Percentiles rank a stretch among this genome's conserved stretches.
phyloP scores from a whole-genome alignment of 257 asterid species.

The Nicotiana noctiflora region DNA sequence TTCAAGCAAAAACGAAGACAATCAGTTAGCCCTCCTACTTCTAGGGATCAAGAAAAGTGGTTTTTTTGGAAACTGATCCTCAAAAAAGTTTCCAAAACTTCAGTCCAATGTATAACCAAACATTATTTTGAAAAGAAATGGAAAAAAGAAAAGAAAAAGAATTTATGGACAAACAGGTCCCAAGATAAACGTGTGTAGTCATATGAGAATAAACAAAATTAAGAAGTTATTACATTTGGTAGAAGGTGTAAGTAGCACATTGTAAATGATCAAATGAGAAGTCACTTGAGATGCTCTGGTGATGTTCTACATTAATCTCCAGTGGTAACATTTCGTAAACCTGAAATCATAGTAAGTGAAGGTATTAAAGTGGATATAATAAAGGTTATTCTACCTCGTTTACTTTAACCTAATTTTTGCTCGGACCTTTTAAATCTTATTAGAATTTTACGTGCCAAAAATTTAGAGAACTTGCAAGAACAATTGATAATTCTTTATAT shows the following conservation, averaged over 20 bases:
- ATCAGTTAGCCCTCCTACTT: slow-evolving; percentile 45
- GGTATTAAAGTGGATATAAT: not conserved
- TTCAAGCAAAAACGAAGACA: slow-evolving; percentile 58
- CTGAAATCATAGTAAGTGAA: not conserved
- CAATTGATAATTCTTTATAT: not conserved
- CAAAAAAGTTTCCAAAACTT: too few species aligned
- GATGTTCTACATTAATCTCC: not conserved
- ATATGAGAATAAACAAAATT: not conserved
- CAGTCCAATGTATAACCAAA: too few species aligned
- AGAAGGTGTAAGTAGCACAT: not conserved
- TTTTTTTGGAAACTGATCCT: too few species aligned
- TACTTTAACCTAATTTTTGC: not conserved
- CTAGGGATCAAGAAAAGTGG: slow-evolving; percentile 24
- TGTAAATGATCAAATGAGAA: not conserved
- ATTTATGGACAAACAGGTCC: too few species aligned
- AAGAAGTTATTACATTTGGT: not conserved
- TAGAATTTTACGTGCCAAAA: not conserved
- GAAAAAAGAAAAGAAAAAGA: too few species aligned
- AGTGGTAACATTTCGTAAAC: not conserved
- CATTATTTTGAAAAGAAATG: too few species aligned
- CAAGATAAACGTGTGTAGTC: not conserved
- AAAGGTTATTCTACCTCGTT: not conserved
- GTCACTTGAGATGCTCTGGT: not conserved
- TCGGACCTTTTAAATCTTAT: not conserved
- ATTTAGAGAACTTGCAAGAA: not conserved